Percentiles rank a stretch among this genome's conserved stretches.
phyloP scores from a whole-genome alignment of 805 yeast species.

The Barnettozyma botsteinii region DNA sequence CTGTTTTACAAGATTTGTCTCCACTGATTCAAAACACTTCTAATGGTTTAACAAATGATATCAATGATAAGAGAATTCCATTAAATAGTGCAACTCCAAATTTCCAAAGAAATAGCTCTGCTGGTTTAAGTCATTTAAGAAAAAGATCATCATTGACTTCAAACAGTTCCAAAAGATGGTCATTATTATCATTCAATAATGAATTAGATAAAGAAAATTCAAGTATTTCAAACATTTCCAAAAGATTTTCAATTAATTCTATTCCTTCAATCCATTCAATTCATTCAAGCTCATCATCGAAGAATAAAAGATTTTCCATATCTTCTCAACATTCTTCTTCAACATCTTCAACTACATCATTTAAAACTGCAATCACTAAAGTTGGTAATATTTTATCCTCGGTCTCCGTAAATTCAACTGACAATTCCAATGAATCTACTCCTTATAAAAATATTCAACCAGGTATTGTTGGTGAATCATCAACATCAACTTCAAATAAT shows the following conservation, averaged over 20 bases:
- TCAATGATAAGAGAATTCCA: slow-evolving; percentile 23
- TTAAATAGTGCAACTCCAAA: slow-evolving; percentile 13
- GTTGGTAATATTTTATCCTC: slow-evolving; percentile 22
- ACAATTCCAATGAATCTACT: slow-evolving; percentile 18
- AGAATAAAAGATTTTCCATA: slow-evolving; percentile 20
- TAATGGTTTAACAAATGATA: slow-evolving; percentile 9
- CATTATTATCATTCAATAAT: slow-evolving; percentile 21
- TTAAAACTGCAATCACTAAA: slow-evolving; percentile 21
- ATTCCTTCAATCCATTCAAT: slow-evolving; percentile 8
- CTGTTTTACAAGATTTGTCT: slow-evolving; percentile 17
- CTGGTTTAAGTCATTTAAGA: slow-evolving; percentile 17
- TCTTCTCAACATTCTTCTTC: slow-evolving; percentile 18
- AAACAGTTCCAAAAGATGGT: slow-evolving; percentile 26
- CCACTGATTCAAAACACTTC: slow-evolving; percentile 12
- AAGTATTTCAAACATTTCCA: slow-evolving; percentile 1
- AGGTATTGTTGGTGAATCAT: slow-evolving; percentile 22
- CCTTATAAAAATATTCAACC: slow-evolving; percentile 18
- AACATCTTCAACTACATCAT: slow-evolving; percentile 16
- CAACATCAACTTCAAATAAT: neutral
- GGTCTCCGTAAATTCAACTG: slow-evolving; percentile 20
- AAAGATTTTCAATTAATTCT: slow-evolving; percentile 11
- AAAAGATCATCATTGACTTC: slow-evolving; percentile 21
- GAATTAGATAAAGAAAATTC: slow-evolving; percentile 21
- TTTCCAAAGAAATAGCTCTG: slow-evolving; percentile 21
- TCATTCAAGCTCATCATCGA: slow-evolving; percentile 11